Base-by-base conservation (phyloP, 1,139 yeast genomes). In the Sugiyamaella paludigena region DNA sequence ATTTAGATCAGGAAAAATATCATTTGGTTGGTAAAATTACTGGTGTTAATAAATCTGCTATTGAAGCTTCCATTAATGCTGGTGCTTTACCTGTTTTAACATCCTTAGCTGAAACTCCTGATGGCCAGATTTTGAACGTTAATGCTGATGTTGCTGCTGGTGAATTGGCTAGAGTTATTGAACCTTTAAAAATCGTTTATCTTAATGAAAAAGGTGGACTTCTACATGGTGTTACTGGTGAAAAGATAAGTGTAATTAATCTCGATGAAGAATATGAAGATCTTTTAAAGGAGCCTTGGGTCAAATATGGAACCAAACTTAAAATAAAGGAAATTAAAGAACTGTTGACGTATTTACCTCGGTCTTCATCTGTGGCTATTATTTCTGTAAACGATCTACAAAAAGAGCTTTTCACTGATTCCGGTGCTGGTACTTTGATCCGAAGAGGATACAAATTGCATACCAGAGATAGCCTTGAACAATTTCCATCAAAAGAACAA, bases 81-180 rank as follows among this genome's bases (percentile, higher is more conserved):
- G 99, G 99, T 43, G 95, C 96, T 53, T 77, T 92, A 64, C 99
- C 99, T 28, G 91, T 92, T 58, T 79, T 92, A 67, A 94, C 99
- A 1, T 91, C 98, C 1, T 73, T 92, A 62, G 98, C 98, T 10
- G 98, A 92, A 72, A 92, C 98, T 28, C 79, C 94, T 15, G 87
- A 94, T 4, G 98, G 99, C 28, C 99, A 92, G 73, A 85, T 92
- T 68, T 78, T 92, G 66, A 92, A 92, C 64, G 98, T 92, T 54
- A 92, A 92, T 67, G 99, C 99, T 7, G 99, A 92, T 66, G 97
- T 92, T 47, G 98, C 98, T 39, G 99, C 99, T 43, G 95, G 97
- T 60, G 98, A 92, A 70, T 79, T 92, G 58, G 98, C 98, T 19
- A 81, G 98, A 66, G 96, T 87, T 51, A 87, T 92, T 60, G 96